These are phyloP conservation scores for Pezicula carpinea DNA, from an alignment of 2,329 filamentous ascomycete species.

Conservation along the genomic window DNA sequence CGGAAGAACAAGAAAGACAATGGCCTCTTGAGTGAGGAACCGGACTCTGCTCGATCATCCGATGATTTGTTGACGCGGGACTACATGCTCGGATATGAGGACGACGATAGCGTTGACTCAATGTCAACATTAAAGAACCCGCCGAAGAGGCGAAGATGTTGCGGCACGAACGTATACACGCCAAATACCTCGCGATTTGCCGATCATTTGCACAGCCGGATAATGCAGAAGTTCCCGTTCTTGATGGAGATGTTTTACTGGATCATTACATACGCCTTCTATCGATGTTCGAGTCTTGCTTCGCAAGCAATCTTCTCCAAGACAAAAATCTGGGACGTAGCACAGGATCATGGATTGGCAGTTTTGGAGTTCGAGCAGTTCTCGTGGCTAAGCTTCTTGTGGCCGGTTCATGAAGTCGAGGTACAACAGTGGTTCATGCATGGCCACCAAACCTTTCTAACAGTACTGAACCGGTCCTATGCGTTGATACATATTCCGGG, in stretches of 20 bases:
- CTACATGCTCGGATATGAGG: slow-evolving; percentile 18
- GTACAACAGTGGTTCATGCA: slow-evolving; percentile 55
- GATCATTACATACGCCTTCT: slow-evolving; percentile 43
- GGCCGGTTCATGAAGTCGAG: slow-evolving; percentile 45
- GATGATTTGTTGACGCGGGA: slow-evolving; percentile 24
- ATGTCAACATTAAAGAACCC: slow-evolving; percentile 28
- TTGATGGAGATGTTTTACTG: slow-evolving; percentile 65
- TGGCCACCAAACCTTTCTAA: slow-evolving; percentile 46
- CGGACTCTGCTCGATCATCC: slow-evolving; percentile 22
- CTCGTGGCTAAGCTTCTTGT: slow-evolving; percentile 43
- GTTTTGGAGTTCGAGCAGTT: slow-evolving; percentile 52
- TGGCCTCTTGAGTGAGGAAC: slow-evolving; percentile 20
- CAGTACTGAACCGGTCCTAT: slow-evolving; percentile 53
- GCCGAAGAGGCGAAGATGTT: slow-evolving; percentile 46
- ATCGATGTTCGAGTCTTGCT: slow-evolving; percentile 22
- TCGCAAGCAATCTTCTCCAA: slow-evolving; percentile 31
- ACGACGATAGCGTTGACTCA: slow-evolving; percentile 15
- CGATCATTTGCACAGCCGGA: slow-evolving; percentile 53
- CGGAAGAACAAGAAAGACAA: slow-evolving; percentile 9
- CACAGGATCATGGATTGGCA: slow-evolving; percentile 49
- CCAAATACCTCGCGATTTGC: slow-evolving; percentile 59
- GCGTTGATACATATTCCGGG: slow-evolving; percentile 57
- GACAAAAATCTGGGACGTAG: slow-evolving; percentile 46
- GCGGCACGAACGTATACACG: slow-evolving; percentile 44
- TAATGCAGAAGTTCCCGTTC: slow-evolving; percentile 63